Evolutionary conservation across 1,284 basidiomycete species (phyloP).

Genomic region (Lentinula novae-zelandiae): DNA sequence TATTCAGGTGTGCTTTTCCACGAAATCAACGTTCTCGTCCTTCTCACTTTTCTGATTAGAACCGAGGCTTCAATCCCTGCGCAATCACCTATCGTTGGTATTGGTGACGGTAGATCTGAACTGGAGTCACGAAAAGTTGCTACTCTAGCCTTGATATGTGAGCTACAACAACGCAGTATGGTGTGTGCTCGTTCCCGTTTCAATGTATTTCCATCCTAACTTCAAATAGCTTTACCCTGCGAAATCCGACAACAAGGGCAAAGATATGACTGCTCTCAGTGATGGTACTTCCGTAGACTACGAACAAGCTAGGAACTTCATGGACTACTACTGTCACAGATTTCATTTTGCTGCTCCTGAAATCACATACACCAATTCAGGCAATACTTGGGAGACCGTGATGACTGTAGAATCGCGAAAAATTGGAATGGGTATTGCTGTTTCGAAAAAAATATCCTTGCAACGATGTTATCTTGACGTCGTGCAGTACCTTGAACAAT

Average conservation of each 20-base stretch:
- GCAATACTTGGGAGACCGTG: conserved; percentile 68
- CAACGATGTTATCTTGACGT: conserved; percentile 85
- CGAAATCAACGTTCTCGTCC: conserved; percentile 11
- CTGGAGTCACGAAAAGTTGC: conserved; percentile 78
- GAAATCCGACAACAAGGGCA: conserved; percentile 23
- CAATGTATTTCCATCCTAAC: conserved; percentile 1
- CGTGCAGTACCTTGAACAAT: conserved; percentile 80
- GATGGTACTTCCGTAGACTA: conserved; percentile 59
- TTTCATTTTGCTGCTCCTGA: conserved; percentile 84
- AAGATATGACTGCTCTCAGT: conserved; percentile 42
- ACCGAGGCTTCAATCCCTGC: conserved; percentile 42
- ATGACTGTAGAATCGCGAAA: conserved; percentile 79
- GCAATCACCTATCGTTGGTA: conserved; percentile 42
- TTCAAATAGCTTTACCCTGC: conserved; percentile 17
- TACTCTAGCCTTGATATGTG: conserved; percentile 68
- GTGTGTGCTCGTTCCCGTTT: conserved; percentile 31
- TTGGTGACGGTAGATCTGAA: conserved; percentile 63
- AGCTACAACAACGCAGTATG: conserved; percentile 58
- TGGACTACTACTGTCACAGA: conserved; percentile 91
- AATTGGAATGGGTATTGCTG: conserved; percentile 75
- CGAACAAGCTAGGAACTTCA: conserved; percentile 84
- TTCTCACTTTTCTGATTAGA: conserved; percentile 28
- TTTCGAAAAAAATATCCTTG: conserved; percentile 75
- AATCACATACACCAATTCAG: conserved; percentile 48
- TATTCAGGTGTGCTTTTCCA: conserved; percentile 9